phyloP scores from a whole-genome alignment of 148 eudicot species.

The Euryodendron excelsum region DNA sequence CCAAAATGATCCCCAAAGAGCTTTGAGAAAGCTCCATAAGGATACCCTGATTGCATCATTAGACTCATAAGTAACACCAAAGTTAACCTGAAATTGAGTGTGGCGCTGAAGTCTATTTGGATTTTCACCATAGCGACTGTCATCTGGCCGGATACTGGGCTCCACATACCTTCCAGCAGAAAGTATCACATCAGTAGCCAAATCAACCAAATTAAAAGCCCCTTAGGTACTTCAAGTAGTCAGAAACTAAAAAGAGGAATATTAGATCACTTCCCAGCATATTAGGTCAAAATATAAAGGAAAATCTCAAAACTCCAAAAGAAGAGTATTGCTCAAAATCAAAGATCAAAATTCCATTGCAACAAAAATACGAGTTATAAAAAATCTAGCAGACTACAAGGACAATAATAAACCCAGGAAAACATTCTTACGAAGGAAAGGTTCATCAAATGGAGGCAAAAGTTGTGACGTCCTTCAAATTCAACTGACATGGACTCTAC shows the following conservation, averaged over 20 bases:
- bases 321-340: background rate
- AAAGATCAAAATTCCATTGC: background rate
- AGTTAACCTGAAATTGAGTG: constrained; percentile 91
- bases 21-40: background rate
- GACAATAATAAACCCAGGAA: background rate
- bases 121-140: constrained; percentile 98
- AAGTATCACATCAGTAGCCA: constrained; percentile 22
- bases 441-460: background rate
- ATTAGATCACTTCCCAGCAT: background rate
- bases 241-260: constrained; percentile 6
- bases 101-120: constrained; percentile 99
- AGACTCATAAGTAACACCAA: background rate
- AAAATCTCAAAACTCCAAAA: background rate
- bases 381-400: background rate
- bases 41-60: background rate
- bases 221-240: background rate
- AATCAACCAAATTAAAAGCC: constrained; percentile 10
- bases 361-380: background rate
- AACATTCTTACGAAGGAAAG: background rate
- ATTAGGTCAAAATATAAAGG: background rate
- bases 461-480: background rate
- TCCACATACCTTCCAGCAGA: constrained; percentile 77
- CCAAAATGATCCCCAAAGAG: constrained; percentile 2
- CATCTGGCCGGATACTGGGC: constrained; percentile 98
- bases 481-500: too few species aligned